phyloP scores from a whole-genome alignment of 2,329 filamentous ascomycete species.

The Colletotrichum tabaci region DNA sequence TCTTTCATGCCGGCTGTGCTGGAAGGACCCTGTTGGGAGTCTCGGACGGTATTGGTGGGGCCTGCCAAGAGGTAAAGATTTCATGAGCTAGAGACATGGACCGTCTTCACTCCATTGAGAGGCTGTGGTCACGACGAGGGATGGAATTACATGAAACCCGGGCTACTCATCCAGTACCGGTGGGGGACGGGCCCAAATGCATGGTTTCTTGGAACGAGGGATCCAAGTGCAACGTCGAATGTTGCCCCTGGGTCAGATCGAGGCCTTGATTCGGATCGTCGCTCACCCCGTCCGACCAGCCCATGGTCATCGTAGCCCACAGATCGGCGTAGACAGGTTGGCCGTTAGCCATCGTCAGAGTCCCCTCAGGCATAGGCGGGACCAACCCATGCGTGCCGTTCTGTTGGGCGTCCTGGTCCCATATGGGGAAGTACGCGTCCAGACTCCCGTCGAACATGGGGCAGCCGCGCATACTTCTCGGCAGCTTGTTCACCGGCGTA shows the following conservation, averaged over 20 bases:
- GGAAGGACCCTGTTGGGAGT: no score
- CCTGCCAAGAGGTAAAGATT: no score
- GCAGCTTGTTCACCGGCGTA: constrained; percentile 42
- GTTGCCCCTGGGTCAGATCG: constrained; percentile 1
- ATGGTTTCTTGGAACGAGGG: constrained; percentile 13
- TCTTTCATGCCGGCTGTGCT: no score
- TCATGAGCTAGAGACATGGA: no score
- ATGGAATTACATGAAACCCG: background rate
- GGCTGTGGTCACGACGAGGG: background rate
- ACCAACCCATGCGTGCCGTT: constrained; percentile 22
- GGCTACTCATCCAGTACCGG: background rate
- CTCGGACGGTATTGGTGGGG: no score
- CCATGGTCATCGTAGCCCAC: constrained; percentile 65
- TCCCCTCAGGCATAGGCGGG: constrained; percentile 6
- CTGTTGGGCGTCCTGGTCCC: constrained; percentile 56
- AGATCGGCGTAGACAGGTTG: constrained; percentile 58
- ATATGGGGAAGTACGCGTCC: constrained; percentile 61
- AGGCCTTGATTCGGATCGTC: background rate
- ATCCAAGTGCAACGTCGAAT: constrained; percentile 18
- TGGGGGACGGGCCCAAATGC: constrained; percentile 14
- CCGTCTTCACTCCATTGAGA: background rate
- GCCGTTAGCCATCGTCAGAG: constrained; percentile 32
- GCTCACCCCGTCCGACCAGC: constrained; percentile 53
- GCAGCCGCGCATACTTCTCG: constrained; percentile 52
- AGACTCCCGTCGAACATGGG: constrained; percentile 68